These are phyloP conservation scores for Cyclotella baltica DNA, from an alignment of 108 stramenopile genomes.

Conservation along the genomic window DNA sequence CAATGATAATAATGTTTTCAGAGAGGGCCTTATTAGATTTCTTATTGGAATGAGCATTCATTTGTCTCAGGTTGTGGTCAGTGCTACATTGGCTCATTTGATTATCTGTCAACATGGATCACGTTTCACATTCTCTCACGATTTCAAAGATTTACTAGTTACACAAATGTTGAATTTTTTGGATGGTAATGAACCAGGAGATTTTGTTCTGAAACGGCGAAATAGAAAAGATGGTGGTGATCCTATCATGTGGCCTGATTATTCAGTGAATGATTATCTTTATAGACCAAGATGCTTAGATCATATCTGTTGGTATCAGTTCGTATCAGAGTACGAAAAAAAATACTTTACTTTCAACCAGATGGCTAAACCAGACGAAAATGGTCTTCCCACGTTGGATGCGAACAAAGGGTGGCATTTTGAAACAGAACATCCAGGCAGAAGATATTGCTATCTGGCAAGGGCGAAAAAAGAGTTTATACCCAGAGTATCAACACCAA, in stretches of 20 bases:
- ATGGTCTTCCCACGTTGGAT: neutral
- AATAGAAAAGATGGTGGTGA: neutral
- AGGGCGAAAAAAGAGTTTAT: neutral
- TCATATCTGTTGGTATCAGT: neutral
- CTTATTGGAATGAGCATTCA: neutral
- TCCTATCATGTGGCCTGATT: constrained; percentile 2
- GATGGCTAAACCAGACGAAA: neutral
- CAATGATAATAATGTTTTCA: neutral
- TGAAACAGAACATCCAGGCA: neutral
- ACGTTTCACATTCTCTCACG: constrained; percentile 9
- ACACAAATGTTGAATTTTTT: constrained; percentile 11
- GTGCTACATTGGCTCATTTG: constrained; percentile 13
- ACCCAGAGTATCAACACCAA: neutral
- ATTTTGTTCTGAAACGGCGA: neutral
- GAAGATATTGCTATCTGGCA: neutral
- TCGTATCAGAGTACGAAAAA: neutral
- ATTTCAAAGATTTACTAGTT: constrained; percentile 12
- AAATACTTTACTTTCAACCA: neutral
- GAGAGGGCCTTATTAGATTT: constrained; percentile 9
- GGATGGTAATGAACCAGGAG: constrained; percentile 13
- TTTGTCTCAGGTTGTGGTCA: constrained; percentile 8
- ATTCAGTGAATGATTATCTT: neutral
- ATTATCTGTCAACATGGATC: constrained; percentile 14
- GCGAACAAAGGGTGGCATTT: neutral
- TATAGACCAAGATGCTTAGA: neutral